Percentiles rank a stretch among this genome's conserved stretches.
phyloP scores from a whole-genome alignment of 805 yeast species.

The Teunomyces panamensis region DNA sequence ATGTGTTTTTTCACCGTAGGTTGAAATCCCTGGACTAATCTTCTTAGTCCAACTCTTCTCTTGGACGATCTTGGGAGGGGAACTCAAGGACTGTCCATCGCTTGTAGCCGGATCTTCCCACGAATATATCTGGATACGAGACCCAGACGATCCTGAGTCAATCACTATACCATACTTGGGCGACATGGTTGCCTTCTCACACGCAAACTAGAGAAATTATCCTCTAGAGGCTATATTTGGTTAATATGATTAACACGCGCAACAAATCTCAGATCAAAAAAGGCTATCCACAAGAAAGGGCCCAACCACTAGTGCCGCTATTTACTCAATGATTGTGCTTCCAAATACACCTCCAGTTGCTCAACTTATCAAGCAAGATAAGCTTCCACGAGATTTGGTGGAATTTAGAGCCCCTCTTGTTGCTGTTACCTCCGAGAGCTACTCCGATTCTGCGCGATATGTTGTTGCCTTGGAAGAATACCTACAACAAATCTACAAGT shows the following conservation, averaged over 20 bases:
- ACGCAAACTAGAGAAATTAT: background rate
- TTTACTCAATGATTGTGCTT: conserved; percentile 25
- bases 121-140: conserved; percentile 76
- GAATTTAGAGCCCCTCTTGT: conserved; percentile 17
- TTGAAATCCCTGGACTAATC: conserved; percentile 81
- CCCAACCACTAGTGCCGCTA: too few relatives aligned
- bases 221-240: background rate
- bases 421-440: conserved; percentile 8
- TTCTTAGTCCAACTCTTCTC: conserved; percentile 68
- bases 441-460: conserved; percentile 27
- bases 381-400: conserved; percentile 11
- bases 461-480: conserved; percentile 34
- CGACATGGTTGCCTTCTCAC: background rate
- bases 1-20: conserved; percentile 48
- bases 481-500: conserved; percentile 23
- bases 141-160: conserved; percentile 96
- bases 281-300: background rate
- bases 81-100: conserved; percentile 36
- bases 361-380: background rate
- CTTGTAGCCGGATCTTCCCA: conserved; percentile 56
- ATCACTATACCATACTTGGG: conserved; percentile 77
- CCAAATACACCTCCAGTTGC: conserved; percentile 36
- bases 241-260: background rate
- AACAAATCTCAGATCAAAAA: background rate
- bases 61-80: conserved; percentile 69